A percentile compares a stretch with the other conserved stretches of the same genome.
These are phyloP conservation scores for Phellinidium pouzarii DNA, from an alignment of 1,284 basidiomycete species.

Conservation along the genomic window DNA sequence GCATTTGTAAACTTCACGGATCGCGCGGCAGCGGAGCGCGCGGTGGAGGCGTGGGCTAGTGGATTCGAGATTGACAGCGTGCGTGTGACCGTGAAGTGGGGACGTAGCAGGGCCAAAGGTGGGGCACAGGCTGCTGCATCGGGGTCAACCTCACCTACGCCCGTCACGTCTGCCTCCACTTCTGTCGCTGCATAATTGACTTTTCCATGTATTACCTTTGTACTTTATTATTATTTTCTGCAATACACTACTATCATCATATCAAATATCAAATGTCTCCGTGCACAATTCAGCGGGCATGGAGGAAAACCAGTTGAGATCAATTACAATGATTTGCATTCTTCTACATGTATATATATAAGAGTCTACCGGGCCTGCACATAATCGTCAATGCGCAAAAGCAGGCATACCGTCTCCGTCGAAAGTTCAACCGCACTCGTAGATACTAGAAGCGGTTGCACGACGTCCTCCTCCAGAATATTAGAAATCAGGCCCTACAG, in stretches of 20 bases:
- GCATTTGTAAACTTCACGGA: constrained; percentile 94
- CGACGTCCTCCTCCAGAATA: constrained; percentile 94
- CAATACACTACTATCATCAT: not conserved
- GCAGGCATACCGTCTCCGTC: constrained; percentile 94
- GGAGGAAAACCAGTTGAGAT: not conserved
- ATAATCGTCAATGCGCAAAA: constrained; percentile 97
- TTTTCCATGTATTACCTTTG: not conserved
- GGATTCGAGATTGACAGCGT: constrained; percentile 83
- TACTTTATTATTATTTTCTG: not conserved
- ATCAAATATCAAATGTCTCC: not conserved
- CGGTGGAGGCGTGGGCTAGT: constrained; percentile 80
- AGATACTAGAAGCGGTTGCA: constrained; percentile 93
- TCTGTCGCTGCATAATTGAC: constrained; percentile 3
- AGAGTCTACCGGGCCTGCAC: constrained; percentile 65
- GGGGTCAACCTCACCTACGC: not conserved
- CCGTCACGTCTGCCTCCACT: not conserved
- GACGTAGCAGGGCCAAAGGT: constrained; percentile 40
- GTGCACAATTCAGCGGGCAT: no score
- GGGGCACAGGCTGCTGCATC: not conserved
- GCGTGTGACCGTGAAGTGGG: constrained; percentile 81
- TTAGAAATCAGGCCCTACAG: constrained; percentile 88
- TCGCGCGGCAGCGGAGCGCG: constrained; percentile 74
- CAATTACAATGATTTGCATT: constrained; percentile 2
- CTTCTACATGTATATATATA: not conserved
- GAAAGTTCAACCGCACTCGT: constrained; percentile 94